Percentiles rank a stretch among this genome's conserved stretches.
Conservation (phyloP, 257 asterid species). For the Petunia secreta region DNA sequence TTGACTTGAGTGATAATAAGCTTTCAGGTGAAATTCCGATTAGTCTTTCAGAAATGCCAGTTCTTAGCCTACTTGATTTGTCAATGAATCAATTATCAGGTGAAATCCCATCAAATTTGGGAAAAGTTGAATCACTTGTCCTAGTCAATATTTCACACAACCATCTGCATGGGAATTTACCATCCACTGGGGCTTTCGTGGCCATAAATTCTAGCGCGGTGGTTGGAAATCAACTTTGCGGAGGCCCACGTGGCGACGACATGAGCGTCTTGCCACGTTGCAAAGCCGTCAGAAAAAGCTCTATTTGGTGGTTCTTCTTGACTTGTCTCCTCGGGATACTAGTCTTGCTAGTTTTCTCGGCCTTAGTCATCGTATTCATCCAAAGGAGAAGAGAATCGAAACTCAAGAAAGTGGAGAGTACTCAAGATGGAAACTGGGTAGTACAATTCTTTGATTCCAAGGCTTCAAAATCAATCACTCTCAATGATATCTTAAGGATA, state of each 20-base stretch:
- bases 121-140: slow-evolving; percentile 68
- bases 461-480: slow-evolving; percentile 40
- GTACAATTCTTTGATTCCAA: slow-evolving; percentile 50
- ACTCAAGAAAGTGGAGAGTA: slow-evolving; percentile 46
- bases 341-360: slow-evolving; percentile 36
- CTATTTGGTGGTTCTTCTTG: slow-evolving; percentile 55
- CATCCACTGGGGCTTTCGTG: slow-evolving; percentile 68
- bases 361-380: slow-evolving; percentile 27
- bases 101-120: slow-evolving; percentile 57
- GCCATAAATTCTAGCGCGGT: slow-evolving; percentile 65
- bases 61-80: slow-evolving; percentile 79
- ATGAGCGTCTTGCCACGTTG: slow-evolving; percentile 65
- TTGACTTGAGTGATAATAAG: slow-evolving; percentile 69
- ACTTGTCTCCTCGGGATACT: slow-evolving; percentile 47
- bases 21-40: slow-evolving; percentile 60
- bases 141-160: slow-evolving; percentile 72
- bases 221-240: slow-evolving; percentile 62
- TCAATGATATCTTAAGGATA: slow-evolving; percentile 45
- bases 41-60: slow-evolving; percentile 66
- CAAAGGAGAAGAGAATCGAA: slow-evolving; percentile 32
- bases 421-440: slow-evolving; percentile 64
- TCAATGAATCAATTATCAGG: slow-evolving; percentile 67
- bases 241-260: slow-evolving; percentile 41
- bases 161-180: slow-evolving; percentile 66
- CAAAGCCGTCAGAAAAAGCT: slow-evolving; percentile 32